A percentile compares a stretch with the other conserved stretches of the same genome.
phyloP scores from a whole-genome alignment of 805 yeast genomes.

The Maudiozyma pseudohumilis region DNA sequence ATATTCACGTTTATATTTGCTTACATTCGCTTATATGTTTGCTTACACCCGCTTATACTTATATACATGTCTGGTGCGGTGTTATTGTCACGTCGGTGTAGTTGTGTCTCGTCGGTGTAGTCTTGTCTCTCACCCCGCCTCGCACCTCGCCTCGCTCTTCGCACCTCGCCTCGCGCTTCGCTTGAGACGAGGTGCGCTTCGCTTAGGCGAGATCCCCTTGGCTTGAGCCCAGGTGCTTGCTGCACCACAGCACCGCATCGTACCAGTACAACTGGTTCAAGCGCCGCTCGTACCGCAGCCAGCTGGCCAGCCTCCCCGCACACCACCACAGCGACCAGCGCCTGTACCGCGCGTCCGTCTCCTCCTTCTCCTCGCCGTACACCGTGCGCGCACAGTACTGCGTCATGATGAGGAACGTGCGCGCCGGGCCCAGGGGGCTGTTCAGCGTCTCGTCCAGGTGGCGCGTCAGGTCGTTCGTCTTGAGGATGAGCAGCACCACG shows the following conservation, averaged over 20 bases:
- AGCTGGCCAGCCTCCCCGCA: slow-evolving; percentile 15
- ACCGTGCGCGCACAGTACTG: slow-evolving; percentile 79
- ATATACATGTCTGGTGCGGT: too few species aligned
- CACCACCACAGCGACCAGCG: slow-evolving; percentile 24
- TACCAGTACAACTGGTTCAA: slow-evolving; percentile 22
- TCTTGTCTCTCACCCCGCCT: too few species aligned
- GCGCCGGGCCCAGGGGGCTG: slow-evolving; percentile 75
- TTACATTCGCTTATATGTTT: too few species aligned
- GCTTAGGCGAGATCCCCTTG: too few species aligned
- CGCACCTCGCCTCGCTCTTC: too few species aligned
- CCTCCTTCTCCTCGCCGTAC: slow-evolving; percentile 53
- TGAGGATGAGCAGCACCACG: slow-evolving; percentile 73
- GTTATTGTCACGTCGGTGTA: too few species aligned
- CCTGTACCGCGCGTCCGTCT: slow-evolving; percentile 9
- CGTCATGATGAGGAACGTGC: slow-evolving; percentile 84
- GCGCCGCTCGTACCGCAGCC: slow-evolving; percentile 23
- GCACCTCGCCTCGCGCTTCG: too few species aligned
- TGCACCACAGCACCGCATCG: slow-evolving; percentile 22
- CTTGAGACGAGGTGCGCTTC: too few species aligned
- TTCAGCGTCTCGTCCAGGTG: slow-evolving; percentile 75
- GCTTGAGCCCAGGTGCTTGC: too few species aligned
- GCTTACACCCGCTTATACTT: too few species aligned
- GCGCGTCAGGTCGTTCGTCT: slow-evolving; percentile 89
- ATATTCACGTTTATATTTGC: too few species aligned
- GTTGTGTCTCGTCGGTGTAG: too few species aligned